These are phyloP conservation scores for Cryptococcus hybrid DNA, from an alignment of 1,284 basidiomycete species.

Conservation along the genomic window DNA sequence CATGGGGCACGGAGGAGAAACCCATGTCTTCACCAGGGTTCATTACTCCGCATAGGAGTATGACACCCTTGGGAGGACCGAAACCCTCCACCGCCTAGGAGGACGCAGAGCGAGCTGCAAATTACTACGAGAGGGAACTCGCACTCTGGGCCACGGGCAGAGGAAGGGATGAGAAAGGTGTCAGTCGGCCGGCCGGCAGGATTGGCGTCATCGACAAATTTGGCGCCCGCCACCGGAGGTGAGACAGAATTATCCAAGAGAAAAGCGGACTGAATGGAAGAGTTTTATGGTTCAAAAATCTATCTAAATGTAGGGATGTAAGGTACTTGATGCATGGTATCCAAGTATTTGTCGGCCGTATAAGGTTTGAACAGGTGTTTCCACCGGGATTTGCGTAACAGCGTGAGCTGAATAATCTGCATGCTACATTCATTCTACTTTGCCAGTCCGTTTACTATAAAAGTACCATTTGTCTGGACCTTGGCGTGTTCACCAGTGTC, in stretches of 20 bases:
- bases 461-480: conserved; percentile 43
- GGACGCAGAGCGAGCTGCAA: conserved; percentile 27
- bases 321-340: neutral
- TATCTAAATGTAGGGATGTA: neutral
- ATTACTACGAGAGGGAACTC: conserved; percentile 3
- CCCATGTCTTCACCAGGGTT: neutral
- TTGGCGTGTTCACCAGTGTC: conserved; percentile 28
- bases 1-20: conserved; percentile 25
- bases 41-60: neutral
- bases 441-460: conserved; percentile 15
- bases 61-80: neutral
- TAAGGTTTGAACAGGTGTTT: too few relatives aligned
- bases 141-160: conserved; percentile 2
- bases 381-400: neutral
- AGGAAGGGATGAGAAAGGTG: neutral
- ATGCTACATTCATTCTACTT: neutral
- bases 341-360: neutral
- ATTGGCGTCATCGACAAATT: neutral
- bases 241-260: conserved; percentile 2
- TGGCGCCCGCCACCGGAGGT: neutral
- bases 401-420: neutral
- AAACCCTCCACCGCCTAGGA: conserved; percentile 26
- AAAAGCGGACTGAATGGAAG: neutral
- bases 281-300: neutral
- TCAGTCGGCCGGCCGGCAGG: neutral